A percentile compares a stretch with the other conserved stretches of the same genome.
These are phyloP conservation scores for Epicoccum sorghinum DNA, from an alignment of 2,329 filamentous ascomycete genomes.

Conservation along the genomic window DNA sequence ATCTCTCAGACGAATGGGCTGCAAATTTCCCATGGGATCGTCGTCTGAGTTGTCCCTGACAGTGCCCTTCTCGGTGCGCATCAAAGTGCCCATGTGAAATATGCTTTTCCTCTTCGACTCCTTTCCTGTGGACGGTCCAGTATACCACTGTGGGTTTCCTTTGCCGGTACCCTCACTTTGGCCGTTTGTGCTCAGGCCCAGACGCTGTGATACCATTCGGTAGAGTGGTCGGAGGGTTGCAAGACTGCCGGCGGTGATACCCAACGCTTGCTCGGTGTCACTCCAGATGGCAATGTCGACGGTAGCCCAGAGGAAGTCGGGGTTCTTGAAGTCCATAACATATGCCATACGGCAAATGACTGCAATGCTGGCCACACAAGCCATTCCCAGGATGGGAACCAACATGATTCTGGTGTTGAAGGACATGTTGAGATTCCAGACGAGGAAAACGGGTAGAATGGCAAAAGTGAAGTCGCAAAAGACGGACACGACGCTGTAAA, in stretches of 20 bases:
- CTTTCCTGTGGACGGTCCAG: conserved; percentile 16
- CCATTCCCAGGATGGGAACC: conserved; percentile 57
- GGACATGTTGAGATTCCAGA: conserved; percentile 60
- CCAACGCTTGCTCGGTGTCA: conserved; percentile 46
- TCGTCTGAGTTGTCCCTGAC: conserved; percentile 27
- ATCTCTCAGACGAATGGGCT: conserved; percentile 36
- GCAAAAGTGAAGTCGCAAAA: conserved; percentile 58
- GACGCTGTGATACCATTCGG: conserved; percentile 26
- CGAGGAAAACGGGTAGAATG: conserved; percentile 57
- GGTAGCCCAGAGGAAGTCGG: conserved; percentile 46
- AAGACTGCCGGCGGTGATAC: conserved; percentile 44
- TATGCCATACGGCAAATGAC: conserved; percentile 44
- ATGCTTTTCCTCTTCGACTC: conserved; percentile 25
- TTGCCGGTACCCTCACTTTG: conserved; percentile 21
- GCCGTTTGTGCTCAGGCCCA: conserved; percentile 29
- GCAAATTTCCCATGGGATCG: conserved; percentile 29
- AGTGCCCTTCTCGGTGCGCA: conserved; percentile 29
- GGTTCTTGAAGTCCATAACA: conserved; percentile 42
- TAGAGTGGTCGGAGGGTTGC: conserved; percentile 47
- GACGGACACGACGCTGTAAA: conserved; percentile 55
- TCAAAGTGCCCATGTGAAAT: conserved; percentile 33
- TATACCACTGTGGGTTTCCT: conserved; percentile 28
- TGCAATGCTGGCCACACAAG: conserved; percentile 52
- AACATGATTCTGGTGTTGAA: conserved; percentile 55
- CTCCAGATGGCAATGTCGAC: conserved; percentile 48